These are phyloP conservation scores for Closterium sp. DNA, from an alignment of 139 green algal genomes.

Conservation along the genomic window DNA sequence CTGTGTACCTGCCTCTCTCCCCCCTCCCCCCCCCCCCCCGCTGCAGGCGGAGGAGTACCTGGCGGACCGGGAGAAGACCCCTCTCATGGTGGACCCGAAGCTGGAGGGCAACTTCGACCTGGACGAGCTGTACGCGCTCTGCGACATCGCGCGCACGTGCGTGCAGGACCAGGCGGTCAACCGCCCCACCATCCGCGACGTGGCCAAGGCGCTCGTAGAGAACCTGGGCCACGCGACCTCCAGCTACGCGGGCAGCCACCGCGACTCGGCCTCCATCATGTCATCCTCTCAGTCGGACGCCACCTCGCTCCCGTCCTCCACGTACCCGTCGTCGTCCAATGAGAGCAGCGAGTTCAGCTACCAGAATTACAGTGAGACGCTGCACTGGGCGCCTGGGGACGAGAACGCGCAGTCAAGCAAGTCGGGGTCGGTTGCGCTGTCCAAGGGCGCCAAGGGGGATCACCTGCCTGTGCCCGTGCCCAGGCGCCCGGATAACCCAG, in stretches of 20 bases:
- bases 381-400: conserved; percentile 19
- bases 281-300: conserved; percentile 30
- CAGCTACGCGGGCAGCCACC: conserved; percentile 1
- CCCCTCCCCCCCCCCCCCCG: not conserved
- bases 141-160: conserved; percentile 33
- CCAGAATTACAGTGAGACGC: conserved; percentile 30
- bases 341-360: conserved; percentile 12
- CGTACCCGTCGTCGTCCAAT: not conserved
- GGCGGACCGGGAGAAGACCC: conserved; percentile 40
- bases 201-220: conserved; percentile 34
- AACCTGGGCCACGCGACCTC: conserved; percentile 27
- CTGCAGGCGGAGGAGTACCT: conserved; percentile 40
- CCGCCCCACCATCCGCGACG: conserved; percentile 39
- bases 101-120: conserved; percentile 36
- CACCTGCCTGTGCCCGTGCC: not conserved
- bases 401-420: not conserved
- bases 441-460: not conserved
- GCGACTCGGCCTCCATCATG: conserved; percentile 16
- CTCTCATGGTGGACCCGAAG: conserved; percentile 33
- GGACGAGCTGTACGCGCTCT: conserved; percentile 36
- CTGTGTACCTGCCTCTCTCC: not conserved
- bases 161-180: conserved; percentile 39
- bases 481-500: not conserved
- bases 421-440: not conserved
- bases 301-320: not conserved